Percentiles rank a stretch among this genome's conserved stretches.
Evolutionary conservation across 2,329 filamentous ascomycete genomes (phyloP).

Genomic region (Intubia oerlemansii): DNA sequence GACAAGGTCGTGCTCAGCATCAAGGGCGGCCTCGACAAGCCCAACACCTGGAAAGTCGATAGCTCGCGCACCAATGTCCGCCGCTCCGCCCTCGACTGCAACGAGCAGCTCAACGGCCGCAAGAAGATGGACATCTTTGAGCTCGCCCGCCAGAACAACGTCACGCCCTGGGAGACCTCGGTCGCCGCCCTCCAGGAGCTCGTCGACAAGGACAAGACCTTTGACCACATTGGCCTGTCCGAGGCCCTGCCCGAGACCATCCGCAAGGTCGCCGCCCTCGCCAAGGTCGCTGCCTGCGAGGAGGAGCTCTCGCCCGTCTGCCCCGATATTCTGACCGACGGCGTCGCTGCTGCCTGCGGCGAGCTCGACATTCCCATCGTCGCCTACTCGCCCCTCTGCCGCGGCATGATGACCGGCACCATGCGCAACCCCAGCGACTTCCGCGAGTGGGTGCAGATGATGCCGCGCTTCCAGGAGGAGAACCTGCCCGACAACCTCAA

Average conservation of each 20-base stretch:
- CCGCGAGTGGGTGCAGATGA: neutral
- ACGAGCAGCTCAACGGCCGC: constrained; percentile 26
- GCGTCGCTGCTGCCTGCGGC: constrained; percentile 23
- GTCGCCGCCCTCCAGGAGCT: constrained; percentile 24
- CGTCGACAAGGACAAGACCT: constrained; percentile 25
- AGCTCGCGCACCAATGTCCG: constrained; percentile 31
- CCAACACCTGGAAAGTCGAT: constrained; percentile 17
- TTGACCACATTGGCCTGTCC: constrained; percentile 20
- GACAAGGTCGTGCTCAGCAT: constrained; percentile 38
- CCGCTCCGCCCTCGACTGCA: constrained; percentile 33
- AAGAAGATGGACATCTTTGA: constrained; percentile 39
- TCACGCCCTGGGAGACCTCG: constrained; percentile 21
- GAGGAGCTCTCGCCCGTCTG: constrained; percentile 30
- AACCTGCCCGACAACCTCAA: constrained; percentile 29
- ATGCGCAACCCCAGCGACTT: constrained; percentile 1
- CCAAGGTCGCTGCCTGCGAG: constrained; percentile 20
- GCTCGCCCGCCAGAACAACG: constrained; percentile 32
- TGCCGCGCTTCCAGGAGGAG: constrained; percentile 26
- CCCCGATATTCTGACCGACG: constrained; percentile 26
- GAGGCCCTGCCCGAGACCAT: constrained; percentile 28
- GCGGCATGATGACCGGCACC: constrained; percentile 14
- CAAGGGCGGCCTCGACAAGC: constrained; percentile 26
- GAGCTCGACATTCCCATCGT: constrained; percentile 34
- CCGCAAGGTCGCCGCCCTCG: constrained; percentile 20
- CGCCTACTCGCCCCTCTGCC: constrained; percentile 29